Base-by-base conservation (phyloP, 2,329 filamentous ascomycete species). In the Camillea tinctor region DNA sequence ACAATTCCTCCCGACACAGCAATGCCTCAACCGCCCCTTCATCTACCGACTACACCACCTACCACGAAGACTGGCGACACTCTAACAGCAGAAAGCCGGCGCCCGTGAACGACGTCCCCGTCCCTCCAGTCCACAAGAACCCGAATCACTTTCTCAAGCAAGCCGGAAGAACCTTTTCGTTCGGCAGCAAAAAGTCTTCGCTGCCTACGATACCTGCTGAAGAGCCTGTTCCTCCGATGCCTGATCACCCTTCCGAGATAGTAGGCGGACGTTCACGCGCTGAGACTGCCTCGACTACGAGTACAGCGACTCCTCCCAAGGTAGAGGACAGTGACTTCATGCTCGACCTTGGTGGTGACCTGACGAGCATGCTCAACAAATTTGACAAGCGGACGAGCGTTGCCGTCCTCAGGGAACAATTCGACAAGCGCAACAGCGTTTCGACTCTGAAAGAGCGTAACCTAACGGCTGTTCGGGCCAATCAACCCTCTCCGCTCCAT, bases 21-120 rank as follows among this genome's bases (percentile, higher is more conserved):
- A 85, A 85, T 73, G 81, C 79, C 56, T 87, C 84, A n/a, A 87
- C 84, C 44, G 78, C 84, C 40, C 83, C 84, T 13, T 87, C 84
- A 2, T 86, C 84, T 3, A 80, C 83, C 55, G 84, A 81, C 56
- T 68, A 75, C 36, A 72, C 69, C 50, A 66, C 65, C 9, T 74
- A 77, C 9, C 75, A 77, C 44, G 77, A 81, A 58, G 78, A 81
- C 57, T 75, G 73, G 73, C 75, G 72, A 54, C 69, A 69, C 50
- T 61, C 68, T 36, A 68, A 65, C 57, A 79, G 73, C 67, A 83
- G 79, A 52, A 60, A 65, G 66, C 68, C 69, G 22, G 69, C 75
- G 54, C 72, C 69, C 60, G 76, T 75, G 54, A 72, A 67, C 59
- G 78, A 77, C 64, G 75, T 71, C 60, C 75, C 78, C 2, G 68